A percentile compares a stretch with the other conserved stretches of the same genome.
Evolutionary conservation across 202 grass and related monocot species (phyloP).

Genomic region (Eragrostis tef): DNA sequence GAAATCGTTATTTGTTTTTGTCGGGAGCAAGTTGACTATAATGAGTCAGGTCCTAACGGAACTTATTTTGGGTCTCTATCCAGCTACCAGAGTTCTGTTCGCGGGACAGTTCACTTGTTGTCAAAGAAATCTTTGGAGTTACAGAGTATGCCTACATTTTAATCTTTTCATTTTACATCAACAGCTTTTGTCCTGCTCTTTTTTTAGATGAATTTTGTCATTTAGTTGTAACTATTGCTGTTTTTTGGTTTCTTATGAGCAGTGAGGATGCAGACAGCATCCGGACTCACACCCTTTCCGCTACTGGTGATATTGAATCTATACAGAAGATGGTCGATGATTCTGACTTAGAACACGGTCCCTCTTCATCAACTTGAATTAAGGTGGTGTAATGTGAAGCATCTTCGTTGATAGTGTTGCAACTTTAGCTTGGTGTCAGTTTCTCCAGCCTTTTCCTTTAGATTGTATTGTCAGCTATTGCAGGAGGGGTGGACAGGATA

Average conservation of each 20-base stretch:
- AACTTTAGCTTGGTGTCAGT: slow-evolving; percentile 27
- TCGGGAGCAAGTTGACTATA: background rate
- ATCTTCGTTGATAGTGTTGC: slow-evolving; percentile 20
- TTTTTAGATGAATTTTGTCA: background rate
- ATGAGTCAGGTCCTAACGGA: slow-evolving; percentile 25
- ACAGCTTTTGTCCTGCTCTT: background rate
- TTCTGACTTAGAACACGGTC: slow-evolving; percentile 50
- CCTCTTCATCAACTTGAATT: slow-evolving; percentile 46
- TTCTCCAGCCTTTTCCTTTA: background rate
- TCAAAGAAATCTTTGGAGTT: slow-evolving; percentile 97
- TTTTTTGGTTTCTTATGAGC: slow-evolving; percentile 39
- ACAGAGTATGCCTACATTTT: slow-evolving; percentile 71
- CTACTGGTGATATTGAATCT: slow-evolving; percentile 71
- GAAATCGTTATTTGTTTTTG: background rate
- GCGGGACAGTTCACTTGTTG: slow-evolving; percentile 68
- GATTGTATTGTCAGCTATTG: slow-evolving; percentile 8
- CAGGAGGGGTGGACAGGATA: slow-evolving; percentile 37
- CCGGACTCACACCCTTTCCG: slow-evolving; percentile 65
- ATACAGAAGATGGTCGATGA: slow-evolving; percentile 76
- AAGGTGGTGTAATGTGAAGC: slow-evolving; percentile 27
- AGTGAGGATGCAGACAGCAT: slow-evolving; percentile 90
- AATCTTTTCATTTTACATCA: background rate
- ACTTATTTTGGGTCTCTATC: slow-evolving; percentile 46
- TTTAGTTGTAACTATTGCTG: background rate
- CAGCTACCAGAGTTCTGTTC: slow-evolving; percentile 95